Evolutionary conservation across 352 stramenopile species (phyloP).

Genomic region (Globisporangium cylindrosporum): DNA sequence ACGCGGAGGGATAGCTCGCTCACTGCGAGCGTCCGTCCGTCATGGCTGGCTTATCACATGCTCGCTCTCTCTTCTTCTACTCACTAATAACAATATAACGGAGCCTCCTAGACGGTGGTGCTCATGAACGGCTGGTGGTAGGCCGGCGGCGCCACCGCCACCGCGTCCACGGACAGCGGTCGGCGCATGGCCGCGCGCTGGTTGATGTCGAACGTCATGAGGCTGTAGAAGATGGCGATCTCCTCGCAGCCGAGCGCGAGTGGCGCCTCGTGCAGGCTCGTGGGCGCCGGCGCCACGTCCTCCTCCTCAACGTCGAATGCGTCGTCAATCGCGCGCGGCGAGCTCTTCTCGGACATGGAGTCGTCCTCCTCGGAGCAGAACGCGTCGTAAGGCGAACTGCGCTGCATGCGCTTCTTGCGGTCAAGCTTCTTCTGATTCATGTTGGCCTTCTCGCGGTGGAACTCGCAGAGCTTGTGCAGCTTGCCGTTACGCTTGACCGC

Average conservation of each 20-base stretch:
- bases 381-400: slow-evolving; percentile 39
- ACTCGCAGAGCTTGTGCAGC: slow-evolving; percentile 84
- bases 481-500: slow-evolving; percentile 81
- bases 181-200: slow-evolving; percentile 18
- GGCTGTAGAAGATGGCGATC: slow-evolving; percentile 73
- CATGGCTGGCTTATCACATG: background rate
- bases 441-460: slow-evolving; percentile 81
- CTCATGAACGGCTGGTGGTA: slow-evolving; percentile 32
- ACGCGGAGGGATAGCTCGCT: background rate
- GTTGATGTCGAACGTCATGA: slow-evolving; percentile 71
- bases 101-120: slow-evolving; percentile 24
- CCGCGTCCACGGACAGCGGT: slow-evolving; percentile 5
- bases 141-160: slow-evolving; percentile 5
- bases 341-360: slow-evolving; percentile 26
- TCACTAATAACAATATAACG: slow-evolving; percentile 2
- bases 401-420: slow-evolving; percentile 77
- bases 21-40: background rate
- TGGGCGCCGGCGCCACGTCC: slow-evolving; percentile 28
- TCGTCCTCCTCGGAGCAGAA: slow-evolving; percentile 48
- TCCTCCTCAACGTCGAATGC: slow-evolving; percentile 17
- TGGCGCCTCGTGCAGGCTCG: slow-evolving; percentile 61
- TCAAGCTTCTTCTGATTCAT: slow-evolving; percentile 86
- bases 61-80: background rate
- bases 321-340: slow-evolving; percentile 54
- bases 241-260: slow-evolving; percentile 60